Percentiles rank a stretch among this genome's conserved stretches.
Evolutionary conservation across 2,329 filamentous ascomycete species (phyloP).

Genomic region (Tothia fuscella): DNA sequence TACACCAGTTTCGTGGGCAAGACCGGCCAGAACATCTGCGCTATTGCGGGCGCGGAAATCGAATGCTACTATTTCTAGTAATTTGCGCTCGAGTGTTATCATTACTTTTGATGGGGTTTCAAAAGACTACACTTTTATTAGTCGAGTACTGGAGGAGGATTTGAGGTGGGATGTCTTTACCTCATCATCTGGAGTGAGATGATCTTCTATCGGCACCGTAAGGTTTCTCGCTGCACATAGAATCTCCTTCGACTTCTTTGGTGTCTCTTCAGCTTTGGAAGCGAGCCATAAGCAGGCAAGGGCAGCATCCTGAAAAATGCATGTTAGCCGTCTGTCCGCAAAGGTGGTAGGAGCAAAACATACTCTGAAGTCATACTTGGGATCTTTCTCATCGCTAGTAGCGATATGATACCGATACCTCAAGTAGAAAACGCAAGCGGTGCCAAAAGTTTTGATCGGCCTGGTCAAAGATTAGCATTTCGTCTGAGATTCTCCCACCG

Average conservation of each 20-base stretch:
- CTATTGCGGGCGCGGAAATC: constrained; percentile 57
- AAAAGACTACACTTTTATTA: constrained; percentile 69
- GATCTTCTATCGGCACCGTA: constrained; percentile 54
- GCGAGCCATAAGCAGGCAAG: constrained; percentile 81
- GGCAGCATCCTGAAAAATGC: constrained; percentile 59
- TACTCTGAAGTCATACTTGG: constrained; percentile 1
- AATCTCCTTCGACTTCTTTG: constrained; percentile 93
- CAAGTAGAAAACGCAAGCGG: constrained; percentile 86
- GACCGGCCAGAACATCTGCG: constrained; percentile 33
- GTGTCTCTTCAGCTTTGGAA: constrained; percentile 94
- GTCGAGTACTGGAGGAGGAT: too few species aligned
- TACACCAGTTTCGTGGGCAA: constrained; percentile 3
- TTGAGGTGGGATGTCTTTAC: too few species aligned
- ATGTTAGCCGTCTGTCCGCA: neutral
- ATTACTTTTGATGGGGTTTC: constrained; percentile 68
- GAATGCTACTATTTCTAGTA: constrained; percentile 86
- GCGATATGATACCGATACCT: constrained; percentile 50
- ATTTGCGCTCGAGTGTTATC: constrained; percentile 80
- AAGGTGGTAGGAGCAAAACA: neutral
- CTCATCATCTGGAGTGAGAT: constrained; percentile 62
- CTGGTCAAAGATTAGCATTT: constrained; percentile 32
- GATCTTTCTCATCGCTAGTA: neutral
- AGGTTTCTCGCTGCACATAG: constrained; percentile 82
- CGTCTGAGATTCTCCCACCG: too few species aligned
- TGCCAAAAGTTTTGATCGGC: constrained; percentile 83